phyloP scores from a whole-genome alignment of 495 filamentous ascomycete genomes.

The Neurospora sp. region DNA sequence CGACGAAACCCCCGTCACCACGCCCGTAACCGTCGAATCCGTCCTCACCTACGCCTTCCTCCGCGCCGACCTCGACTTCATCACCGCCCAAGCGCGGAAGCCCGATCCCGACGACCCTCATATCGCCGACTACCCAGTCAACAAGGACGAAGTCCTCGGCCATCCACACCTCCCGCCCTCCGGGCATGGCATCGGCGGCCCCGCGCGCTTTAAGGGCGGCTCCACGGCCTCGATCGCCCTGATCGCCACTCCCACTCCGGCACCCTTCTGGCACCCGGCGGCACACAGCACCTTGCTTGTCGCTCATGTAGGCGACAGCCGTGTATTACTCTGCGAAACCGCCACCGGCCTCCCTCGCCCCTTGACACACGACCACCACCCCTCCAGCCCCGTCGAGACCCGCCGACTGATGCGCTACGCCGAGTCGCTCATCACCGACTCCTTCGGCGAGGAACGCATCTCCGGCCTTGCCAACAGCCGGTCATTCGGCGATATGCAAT shows the following conservation, averaged over 20 bases:
- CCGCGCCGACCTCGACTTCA: constrained; percentile 84
- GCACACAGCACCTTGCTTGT: constrained; percentile 74
- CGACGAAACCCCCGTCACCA: neutral
- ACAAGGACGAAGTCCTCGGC: constrained; percentile 69
- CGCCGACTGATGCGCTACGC: constrained; percentile 74
- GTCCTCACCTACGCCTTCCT: constrained; percentile 86
- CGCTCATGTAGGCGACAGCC: constrained; percentile 88
- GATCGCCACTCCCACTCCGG: constrained; percentile 81
- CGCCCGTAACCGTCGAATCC: constrained; percentile 42
- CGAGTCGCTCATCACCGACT: constrained; percentile 77
- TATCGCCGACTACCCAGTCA: constrained; percentile 61
- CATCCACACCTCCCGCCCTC: constrained; percentile 46
- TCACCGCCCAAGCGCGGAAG: constrained; percentile 71
- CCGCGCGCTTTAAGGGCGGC: constrained; percentile 77
- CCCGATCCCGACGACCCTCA: constrained; percentile 57
- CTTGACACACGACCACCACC: constrained; percentile 81
- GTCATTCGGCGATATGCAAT: constrained; percentile 81
- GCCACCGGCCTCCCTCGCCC: constrained; percentile 66
- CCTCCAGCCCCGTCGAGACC: constrained; percentile 73
- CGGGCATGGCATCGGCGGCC: constrained; percentile 54
- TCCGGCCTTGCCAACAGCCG: constrained; percentile 88
- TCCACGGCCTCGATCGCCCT: constrained; percentile 83
- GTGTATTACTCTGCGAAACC: constrained; percentile 78
- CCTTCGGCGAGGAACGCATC: constrained; percentile 95
- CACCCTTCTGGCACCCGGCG: constrained; percentile 89